Conservation (phyloP, 192 early-diverging fungal genomes). For the Tieghemiomyces parasiticus region DNA sequence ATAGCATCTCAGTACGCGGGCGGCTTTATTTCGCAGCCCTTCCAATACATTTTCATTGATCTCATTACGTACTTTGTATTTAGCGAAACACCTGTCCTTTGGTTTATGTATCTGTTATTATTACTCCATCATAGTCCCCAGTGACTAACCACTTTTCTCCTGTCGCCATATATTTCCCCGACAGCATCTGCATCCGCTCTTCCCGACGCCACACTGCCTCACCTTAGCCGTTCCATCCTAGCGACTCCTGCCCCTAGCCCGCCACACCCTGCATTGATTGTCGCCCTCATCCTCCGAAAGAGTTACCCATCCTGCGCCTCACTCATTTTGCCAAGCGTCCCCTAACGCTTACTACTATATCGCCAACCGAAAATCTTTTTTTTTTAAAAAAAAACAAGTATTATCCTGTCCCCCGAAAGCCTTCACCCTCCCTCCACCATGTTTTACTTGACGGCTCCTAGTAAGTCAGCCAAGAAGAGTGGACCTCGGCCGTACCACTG, state of each 20-base stretch:
- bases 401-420: background rate
- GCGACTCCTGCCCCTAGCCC: too few relatives aligned
- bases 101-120: background rate
- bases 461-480: background rate
- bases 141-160: background rate
- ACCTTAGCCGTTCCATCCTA: too few relatives aligned
- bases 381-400: background rate
- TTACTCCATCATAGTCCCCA: background rate
- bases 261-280: background rate
- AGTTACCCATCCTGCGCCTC: background rate
- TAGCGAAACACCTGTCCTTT: background rate
- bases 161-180: background rate
- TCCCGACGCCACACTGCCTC: too few relatives aligned
- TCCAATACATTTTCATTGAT: background rate
- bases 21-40: too few relatives aligned
- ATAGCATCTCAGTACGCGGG: too few relatives aligned
- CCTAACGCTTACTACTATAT: too few relatives aligned
- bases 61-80: background rate
- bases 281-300: background rate
- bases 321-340: too few relatives aligned
- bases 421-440: too few relatives aligned
- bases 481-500: slow-evolving; percentile 51
- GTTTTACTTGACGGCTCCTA: too few relatives aligned
- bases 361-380: background rate
- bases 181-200: background rate